Evolutionary conservation across 306 rosid genomes (phyloP), one percentile per base, ranked within the genome.

Genomic region (Lathyrus tuberosus): DNA sequence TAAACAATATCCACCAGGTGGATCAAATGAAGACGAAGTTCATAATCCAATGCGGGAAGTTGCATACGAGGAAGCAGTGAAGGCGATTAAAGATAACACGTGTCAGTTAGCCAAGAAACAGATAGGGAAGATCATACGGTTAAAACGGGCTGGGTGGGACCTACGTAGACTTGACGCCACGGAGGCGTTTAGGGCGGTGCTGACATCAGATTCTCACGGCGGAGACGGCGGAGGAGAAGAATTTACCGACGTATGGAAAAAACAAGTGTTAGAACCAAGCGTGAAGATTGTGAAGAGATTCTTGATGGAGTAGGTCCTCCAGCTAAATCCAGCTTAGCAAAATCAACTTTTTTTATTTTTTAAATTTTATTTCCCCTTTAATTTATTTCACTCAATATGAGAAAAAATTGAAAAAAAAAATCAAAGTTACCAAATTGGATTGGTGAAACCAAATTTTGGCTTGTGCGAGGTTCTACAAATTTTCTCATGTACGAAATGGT

Each of bases 231-330:
- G 33, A 5, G 67, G 67, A 37, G 67, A 60, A 60, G 74, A 52
- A 33, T 81, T 84, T 82, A 66, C 94, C 12, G 95, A 81, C 53
- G 67, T 80, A 57, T 94, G 99, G 99, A 85, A 78, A 74, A 73
- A 72, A 51, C 85, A 84, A 79, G 95, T 88, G 58, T 71, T 86
- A 80, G 91, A 80, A 83, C 91, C 96, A 76, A 88, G 99, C 97
- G 87, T 82, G 86, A 83, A 90, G 87, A 89, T 94, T 91, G 97
- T 94, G 97, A 87, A 81, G 74, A 77, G 72, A 18, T 94, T 94
- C 89, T 85, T 88, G 89, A 81, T 79, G 81, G 96, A 90, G 86
- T 87, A 94, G 97, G 90, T 87, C 78, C 80, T 87, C 75, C 96
- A 87, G 91, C 94, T 84, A 82, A 63, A 48, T 54, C 77, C 81